Conservation (phyloP, 2,329 filamentous ascomycete genomes). For the Fusarium chlamydosporum region DNA sequence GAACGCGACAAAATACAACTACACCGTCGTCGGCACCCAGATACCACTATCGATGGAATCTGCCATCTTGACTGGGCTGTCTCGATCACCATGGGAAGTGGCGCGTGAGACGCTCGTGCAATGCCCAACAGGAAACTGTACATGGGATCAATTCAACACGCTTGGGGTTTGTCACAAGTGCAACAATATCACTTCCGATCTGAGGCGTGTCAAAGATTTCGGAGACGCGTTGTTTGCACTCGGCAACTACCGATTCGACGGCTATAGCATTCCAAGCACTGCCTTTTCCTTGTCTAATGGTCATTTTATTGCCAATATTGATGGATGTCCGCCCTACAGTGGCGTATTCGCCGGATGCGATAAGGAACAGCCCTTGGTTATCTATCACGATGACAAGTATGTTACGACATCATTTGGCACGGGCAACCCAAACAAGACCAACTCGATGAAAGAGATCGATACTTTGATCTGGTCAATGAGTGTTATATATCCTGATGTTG, state of each 20-base stretch:
- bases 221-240: background rate
- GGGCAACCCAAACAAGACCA: conserved; percentile 29
- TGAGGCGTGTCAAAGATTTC: conserved; percentile 13
- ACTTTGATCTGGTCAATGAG: conserved; percentile 37
- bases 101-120: conserved; percentile 17
- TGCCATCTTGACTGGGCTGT: conserved; percentile 30
- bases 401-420: conserved; percentile 30
- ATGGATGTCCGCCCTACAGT: conserved; percentile 13
- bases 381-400: conserved; percentile 13
- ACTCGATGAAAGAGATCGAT: conserved; percentile 30
- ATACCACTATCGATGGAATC: conserved; percentile 19
- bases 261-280: background rate
- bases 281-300: conserved; percentile 19
- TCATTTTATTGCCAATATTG: conserved; percentile 20
- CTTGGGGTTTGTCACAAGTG: conserved; percentile 44
- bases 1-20: conserved; percentile 2
- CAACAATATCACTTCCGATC: conserved; percentile 36
- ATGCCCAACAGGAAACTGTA: conserved; percentile 43
- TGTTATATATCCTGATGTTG: conserved; percentile 19
- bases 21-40: background rate
- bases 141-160: conserved; percentile 42
- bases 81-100: conserved; percentile 13
- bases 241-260: background rate
- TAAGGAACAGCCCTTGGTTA: background rate
- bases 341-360: background rate